Base-by-base conservation (phyloP, 768 basidiomycete genomes). In the Gymnopilus dilepis region DNA sequence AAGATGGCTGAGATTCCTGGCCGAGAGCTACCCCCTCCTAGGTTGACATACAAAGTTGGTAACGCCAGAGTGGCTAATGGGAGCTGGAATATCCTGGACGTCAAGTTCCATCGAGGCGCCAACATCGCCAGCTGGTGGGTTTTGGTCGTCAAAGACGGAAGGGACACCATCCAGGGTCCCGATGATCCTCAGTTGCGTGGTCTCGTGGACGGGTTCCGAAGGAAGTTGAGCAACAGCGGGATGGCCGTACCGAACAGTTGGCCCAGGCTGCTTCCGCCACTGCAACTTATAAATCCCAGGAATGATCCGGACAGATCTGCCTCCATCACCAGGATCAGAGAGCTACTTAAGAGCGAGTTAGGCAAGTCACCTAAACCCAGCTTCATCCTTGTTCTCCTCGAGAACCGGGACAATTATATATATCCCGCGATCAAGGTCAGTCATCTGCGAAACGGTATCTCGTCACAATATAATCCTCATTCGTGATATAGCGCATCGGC, bases 351-450 rank as follows among this genome's bases (percentile, higher is more conserved):
- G 47, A 53, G 69, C 0, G 70, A 67, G 1, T 54, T 84, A n/a
- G 58, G 3, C 13, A 68, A 61, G 9, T 63, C 48, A 24, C 68
- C 52, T 11, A 83, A 77, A 67, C 90, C 90, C 0, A 81, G 79
- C 43, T 88, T 94, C 68, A 72, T 94, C 28, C 79, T 95, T 26
- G 89, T 93, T 5, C 69, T 95, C 22, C 74, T 95, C 4, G 86
- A 89, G 30, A 80, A 76, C 50, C 72, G 81, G 13, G 92, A 95
- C 69, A 88, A 90, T 51, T 87, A 72, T 65, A 89, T 95, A 47
- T 95, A 94, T 70, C 88, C 90, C 2, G 91, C 88, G 8, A 86
- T 94, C 71, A 93, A 94, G 75, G 82, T 82, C 31, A 26, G n/a
- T 56, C 26, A n/a, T 50, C 8, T 2, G 13, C 51, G 47, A 42